phyloP scores from a whole-genome alignment of 352 stramenopile species.

The Phytopythium kandeliae region DNA sequence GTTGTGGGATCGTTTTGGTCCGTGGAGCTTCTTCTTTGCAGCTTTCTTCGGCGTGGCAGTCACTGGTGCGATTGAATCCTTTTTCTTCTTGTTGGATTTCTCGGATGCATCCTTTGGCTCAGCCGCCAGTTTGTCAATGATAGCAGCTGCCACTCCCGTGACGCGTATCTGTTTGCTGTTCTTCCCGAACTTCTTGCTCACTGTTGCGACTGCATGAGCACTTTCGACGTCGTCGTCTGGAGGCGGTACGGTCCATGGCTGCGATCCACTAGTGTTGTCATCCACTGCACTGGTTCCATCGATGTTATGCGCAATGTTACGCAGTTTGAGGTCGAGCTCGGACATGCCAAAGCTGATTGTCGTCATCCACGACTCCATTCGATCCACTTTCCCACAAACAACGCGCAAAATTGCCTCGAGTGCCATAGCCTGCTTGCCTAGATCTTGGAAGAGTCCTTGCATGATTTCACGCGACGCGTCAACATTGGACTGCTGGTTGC shows the following conservation, averaged over 20 bases:
- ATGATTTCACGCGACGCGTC: conserved; percentile 49
- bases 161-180: conserved; percentile 53
- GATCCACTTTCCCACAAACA: conserved; percentile 70
- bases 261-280: conserved; percentile 29
- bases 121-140: conserved; percentile 39
- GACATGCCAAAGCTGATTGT: conserved; percentile 73
- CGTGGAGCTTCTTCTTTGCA: conserved; percentile 16
- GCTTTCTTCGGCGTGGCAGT: conserved; percentile 2
- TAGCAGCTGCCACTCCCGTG: conserved; percentile 55
- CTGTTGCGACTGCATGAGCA: conserved; percentile 11
- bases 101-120: conserved; percentile 17
- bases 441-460: conserved; percentile 60
- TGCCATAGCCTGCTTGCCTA: conserved; percentile 72
- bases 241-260: conserved; percentile 40
- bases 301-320: conserved; percentile 81
- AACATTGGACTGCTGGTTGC: neutral
- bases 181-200: conserved; percentile 47
- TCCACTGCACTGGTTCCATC: conserved; percentile 64
- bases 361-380: conserved; percentile 66
- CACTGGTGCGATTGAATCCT: conserved; percentile 3
- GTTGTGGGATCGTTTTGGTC: neutral
- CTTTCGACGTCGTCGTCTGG: conserved; percentile 16
- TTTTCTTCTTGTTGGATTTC: conserved; percentile 16
- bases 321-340: conserved; percentile 65
- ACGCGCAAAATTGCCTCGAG: conserved; percentile 62